A percentile compares a stretch with the other conserved stretches of the same genome.
Conservation (phyloP, 2,329 filamentous ascomycete species). For the Ceratocystiopsis brevicomis region DNA sequence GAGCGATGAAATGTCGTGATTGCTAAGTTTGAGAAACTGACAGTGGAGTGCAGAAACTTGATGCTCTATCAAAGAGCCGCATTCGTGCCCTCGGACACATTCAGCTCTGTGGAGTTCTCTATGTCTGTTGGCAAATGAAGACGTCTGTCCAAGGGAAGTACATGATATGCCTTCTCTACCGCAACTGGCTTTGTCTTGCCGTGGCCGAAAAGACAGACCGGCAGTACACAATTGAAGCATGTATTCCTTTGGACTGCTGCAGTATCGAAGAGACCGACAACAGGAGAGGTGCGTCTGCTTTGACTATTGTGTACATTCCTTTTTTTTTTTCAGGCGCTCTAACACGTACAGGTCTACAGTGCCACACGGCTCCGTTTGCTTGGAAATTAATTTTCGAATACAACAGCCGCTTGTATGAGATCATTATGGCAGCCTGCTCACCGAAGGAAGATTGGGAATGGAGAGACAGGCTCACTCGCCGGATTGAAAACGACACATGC, state of each 20-base stretch:
- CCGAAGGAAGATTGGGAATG: constrained; percentile 63
- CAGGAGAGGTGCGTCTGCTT: constrained; percentile 38
- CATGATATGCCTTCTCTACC: constrained; percentile 72
- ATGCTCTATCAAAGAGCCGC: constrained; percentile 31
- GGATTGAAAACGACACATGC: constrained; percentile 19
- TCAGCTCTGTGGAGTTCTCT: constrained; percentile 61
- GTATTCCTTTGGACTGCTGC: constrained; percentile 46
- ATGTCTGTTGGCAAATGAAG: constrained; percentile 62
- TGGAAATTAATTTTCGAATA: constrained; percentile 84
- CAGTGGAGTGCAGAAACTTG: too few species aligned
- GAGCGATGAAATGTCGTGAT: neutral
- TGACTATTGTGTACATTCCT: neutral
- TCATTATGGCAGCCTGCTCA: constrained; percentile 75
- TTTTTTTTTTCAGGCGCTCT: neutral
- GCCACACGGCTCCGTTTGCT: constrained; percentile 66
- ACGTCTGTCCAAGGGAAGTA: constrained; percentile 56
- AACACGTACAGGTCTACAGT: constrained; percentile 50
- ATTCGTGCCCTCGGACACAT: constrained; percentile 68
- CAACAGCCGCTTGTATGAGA: constrained; percentile 58
- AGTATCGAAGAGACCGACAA: constrained; percentile 58
- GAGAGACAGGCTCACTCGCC: constrained; percentile 36
- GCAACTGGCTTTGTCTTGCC: constrained; percentile 60
- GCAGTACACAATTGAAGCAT: constrained; percentile 55
- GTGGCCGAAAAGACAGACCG: constrained; percentile 43
- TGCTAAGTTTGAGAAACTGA: neutral